Evolutionary conservation across 2,329 filamentous ascomycete species (phyloP).

Genomic region (Paecilomyces sp.): DNA sequence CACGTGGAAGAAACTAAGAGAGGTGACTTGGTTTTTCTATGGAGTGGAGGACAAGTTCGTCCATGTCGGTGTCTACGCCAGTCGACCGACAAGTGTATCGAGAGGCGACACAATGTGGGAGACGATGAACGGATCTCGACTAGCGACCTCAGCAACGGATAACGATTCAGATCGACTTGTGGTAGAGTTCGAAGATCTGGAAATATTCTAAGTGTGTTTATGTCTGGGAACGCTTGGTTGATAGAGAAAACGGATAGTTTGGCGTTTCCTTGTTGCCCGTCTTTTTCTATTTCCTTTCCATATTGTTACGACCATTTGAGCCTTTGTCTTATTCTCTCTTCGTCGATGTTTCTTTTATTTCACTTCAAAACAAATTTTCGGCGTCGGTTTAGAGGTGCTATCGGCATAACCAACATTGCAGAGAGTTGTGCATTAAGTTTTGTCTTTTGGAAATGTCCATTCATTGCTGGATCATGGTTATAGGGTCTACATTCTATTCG

Average conservation of each 20-base stretch:
- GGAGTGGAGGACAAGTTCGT: conserved; percentile 53
- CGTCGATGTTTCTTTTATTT: background rate
- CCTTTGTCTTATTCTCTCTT: background rate
- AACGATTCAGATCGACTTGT: conserved; percentile 33
- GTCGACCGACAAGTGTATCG: conserved; percentile 45
- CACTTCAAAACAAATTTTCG: background rate
- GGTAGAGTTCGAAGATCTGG: conserved; percentile 46
- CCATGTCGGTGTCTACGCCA: conserved; percentile 53
- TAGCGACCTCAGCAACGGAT: conserved; percentile 13
- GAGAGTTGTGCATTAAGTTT: background rate
- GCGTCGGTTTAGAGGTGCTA: background rate
- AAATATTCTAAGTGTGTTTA: conserved; percentile 34
- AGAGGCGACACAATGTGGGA: conserved; percentile 32
- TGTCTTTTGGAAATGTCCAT: background rate
- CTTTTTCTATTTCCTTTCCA: background rate
- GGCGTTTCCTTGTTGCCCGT: background rate
- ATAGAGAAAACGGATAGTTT: background rate
- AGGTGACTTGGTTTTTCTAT: conserved; percentile 57
- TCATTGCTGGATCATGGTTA: background rate
- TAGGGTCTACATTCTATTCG: background rate
- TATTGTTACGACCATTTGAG: background rate
- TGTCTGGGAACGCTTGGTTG: background rate
- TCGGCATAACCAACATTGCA: background rate
- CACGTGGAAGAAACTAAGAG: conserved; percentile 51
- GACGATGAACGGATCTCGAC: conserved; percentile 26